These are phyloP conservation scores for Euphorbia pulcherrima DNA, from an alignment of 345 rosid genomes.

Conservation along the genomic window DNA sequence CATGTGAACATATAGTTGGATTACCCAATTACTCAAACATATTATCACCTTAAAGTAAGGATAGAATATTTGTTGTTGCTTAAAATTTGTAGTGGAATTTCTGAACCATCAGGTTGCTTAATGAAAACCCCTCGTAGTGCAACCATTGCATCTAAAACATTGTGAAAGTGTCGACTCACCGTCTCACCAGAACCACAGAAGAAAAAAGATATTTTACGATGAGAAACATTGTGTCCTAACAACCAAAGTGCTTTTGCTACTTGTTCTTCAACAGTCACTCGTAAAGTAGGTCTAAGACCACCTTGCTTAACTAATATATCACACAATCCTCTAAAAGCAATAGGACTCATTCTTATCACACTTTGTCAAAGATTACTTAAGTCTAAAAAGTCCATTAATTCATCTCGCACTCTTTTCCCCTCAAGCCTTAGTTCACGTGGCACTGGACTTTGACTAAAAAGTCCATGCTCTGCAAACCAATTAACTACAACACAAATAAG, in stretches of 20 bases:
- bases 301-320: too few species aligned
- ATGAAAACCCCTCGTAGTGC: neutral
- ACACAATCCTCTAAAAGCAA: too few species aligned
- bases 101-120: neutral
- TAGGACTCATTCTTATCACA: too few species aligned
- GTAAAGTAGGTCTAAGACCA: too few species aligned
- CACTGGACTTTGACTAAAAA: too few species aligned
- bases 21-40: neutral
- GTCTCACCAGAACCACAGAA: neutral
- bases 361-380: too few species aligned
- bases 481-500: too few species aligned
- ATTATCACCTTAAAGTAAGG: neutral
- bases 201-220: neutral
- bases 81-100: neutral
- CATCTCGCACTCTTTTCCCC: too few species aligned
- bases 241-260: neutral
- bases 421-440: too few species aligned
- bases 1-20: neutral
- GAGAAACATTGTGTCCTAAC: neutral
- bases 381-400: too few species aligned
- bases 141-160: neutral
- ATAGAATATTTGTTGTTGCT: neutral
- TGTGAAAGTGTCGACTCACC: neutral
- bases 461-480: too few species aligned
- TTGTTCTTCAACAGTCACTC: too few species aligned